Evolutionary conservation across 2,329 filamentous ascomycete genomes (phyloP).

Genomic region (Colletotrichum godetiae): DNA sequence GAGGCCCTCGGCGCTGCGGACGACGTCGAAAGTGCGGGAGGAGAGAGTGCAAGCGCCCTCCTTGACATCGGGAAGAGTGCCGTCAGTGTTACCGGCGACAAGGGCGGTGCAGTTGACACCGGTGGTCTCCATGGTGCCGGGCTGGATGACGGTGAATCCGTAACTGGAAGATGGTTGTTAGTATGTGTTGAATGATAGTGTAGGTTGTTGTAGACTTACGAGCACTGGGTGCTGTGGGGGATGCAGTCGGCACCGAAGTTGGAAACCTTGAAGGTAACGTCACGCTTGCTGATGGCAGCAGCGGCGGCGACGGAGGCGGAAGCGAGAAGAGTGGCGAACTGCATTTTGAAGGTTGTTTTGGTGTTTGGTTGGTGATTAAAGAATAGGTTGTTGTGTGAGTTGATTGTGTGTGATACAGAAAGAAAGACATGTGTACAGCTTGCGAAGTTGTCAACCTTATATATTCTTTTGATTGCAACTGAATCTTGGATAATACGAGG

Average conservation of each 20-base stretch:
- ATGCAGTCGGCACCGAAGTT: conserved; percentile 44
- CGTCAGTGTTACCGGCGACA: conserved; percentile 36
- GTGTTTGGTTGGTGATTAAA: background rate
- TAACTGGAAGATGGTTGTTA: background rate
- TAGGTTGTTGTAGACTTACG: conserved; percentile 31
- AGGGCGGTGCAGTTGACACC: conserved; percentile 39
- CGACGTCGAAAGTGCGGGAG: conserved; percentile 43
- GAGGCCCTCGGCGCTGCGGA: conserved; percentile 39
- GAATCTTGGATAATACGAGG: conserved; percentile 19
- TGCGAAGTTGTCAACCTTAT: background rate
- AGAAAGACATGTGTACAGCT: background rate
- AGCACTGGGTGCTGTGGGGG: conserved; percentile 43
- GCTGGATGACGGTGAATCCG: conserved; percentile 30
- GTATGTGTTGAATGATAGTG: too few relatives aligned
- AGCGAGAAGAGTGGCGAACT: conserved; percentile 39
- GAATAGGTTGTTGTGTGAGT: background rate
- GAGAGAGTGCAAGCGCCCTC: conserved; percentile 43
- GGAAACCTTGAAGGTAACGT: conserved; percentile 41
- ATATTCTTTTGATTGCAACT: background rate
- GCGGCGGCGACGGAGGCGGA: conserved; percentile 39
- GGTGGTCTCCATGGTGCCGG: conserved; percentile 41
- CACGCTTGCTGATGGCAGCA: conserved; percentile 38
- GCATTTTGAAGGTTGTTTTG: conserved; percentile 40
- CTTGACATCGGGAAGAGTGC: conserved; percentile 44
- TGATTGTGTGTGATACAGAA: background rate